Base-by-base conservation (phyloP, 108 stramenopile species). In the Cyclostephanos invisitatus region DNA sequence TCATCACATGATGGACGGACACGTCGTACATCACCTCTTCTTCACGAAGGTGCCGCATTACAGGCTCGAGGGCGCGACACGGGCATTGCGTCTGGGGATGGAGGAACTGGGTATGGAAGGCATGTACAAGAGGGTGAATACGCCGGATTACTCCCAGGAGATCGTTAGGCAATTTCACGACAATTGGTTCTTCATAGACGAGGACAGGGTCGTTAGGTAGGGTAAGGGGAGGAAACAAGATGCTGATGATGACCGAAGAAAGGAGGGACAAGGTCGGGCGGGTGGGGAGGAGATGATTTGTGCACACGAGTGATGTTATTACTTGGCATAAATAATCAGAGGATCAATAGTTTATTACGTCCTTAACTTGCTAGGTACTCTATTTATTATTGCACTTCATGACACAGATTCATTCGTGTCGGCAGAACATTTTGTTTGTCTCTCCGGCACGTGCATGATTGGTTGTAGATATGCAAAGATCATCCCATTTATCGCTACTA, bases 1-100 rank as follows among this genome's bases (percentile, higher is more conserved):
- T 35, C 96, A 96, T 81, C 91, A 96, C 74, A 96, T 96, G 87
- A 96, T 95, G 83, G 92, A 95, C 75, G 96, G 96, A 6, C 96
- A 96, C 64, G 92, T 96, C 5, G 74, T 88, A 8, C 96, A 96
- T 85, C 96, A 96, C 73, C 77, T 96, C n/a, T 96, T 96, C 78
- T 96, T 96, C 70, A 83, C 83, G 8, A 79, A 85, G 53, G 93
- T 96, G 12, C 96, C 96, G 14, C 96, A 96, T 74, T 96, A 96
- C 63, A 55, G 90, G 49, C 75, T 96, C 4, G 87, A 89, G 60
- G 67, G 72, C 14, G 90, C 85, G 17, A 88, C 87, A 0, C 71
- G 61, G 24, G 78, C 84, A 3, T 61, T 91, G 21, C 59, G 60
- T 35, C 48, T 64, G 36, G 79, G 78, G 9, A 48, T 91, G 71